Conservation (phyloP, 805 yeast genomes). For the Hanseniaspora osmophila region DNA sequence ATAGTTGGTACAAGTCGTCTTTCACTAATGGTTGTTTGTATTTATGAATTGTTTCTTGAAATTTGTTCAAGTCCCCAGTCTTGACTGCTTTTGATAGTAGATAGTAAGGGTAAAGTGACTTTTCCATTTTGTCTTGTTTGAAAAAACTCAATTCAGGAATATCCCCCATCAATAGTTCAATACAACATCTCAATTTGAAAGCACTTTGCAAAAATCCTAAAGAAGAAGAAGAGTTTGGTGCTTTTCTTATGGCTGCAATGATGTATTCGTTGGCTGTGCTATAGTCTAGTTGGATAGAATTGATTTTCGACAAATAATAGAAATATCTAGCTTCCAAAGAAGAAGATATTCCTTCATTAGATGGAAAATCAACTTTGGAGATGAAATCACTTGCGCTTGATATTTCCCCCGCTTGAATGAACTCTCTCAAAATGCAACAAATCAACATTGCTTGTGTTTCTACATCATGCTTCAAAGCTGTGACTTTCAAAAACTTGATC, state of each 20-base stretch:
- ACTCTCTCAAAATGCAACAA: conserved; percentile 74
- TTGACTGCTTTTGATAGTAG: conserved; percentile 85
- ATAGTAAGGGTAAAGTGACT: conserved; percentile 64
- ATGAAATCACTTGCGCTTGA: conserved; percentile 81
- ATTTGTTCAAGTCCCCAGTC: conserved; percentile 74
- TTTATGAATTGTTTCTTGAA: conserved; percentile 53
- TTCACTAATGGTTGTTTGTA: conserved; percentile 47
- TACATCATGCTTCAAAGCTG: conserved; percentile 80
- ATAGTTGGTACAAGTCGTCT: conserved; percentile 75
- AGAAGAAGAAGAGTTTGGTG: conserved; percentile 80
- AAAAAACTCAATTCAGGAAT: conserved; percentile 81
- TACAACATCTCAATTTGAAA: conserved; percentile 71
- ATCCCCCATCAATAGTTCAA: conserved; percentile 91
- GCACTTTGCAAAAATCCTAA: conserved; percentile 82
- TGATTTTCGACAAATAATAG: conserved; percentile 81
- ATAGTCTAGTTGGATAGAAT: conserved; percentile 85
- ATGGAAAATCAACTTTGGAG: conserved; percentile 77
- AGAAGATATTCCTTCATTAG: conserved; percentile 51
- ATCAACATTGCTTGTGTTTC: conserved; percentile 84
- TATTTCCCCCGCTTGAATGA: conserved; percentile 63
- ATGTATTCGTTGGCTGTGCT: conserved; percentile 80
- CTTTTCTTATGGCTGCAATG: conserved; percentile 89
- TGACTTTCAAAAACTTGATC: conserved; percentile 66
- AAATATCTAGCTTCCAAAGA: conserved; percentile 84
- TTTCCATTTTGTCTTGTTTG: conserved; percentile 45